Percentiles rank a stretch among this genome's conserved stretches.
These are phyloP conservation scores for Auricularia sp. DNA, from an alignment of 768 basidiomycete genomes.

Conservation along the genomic window DNA sequence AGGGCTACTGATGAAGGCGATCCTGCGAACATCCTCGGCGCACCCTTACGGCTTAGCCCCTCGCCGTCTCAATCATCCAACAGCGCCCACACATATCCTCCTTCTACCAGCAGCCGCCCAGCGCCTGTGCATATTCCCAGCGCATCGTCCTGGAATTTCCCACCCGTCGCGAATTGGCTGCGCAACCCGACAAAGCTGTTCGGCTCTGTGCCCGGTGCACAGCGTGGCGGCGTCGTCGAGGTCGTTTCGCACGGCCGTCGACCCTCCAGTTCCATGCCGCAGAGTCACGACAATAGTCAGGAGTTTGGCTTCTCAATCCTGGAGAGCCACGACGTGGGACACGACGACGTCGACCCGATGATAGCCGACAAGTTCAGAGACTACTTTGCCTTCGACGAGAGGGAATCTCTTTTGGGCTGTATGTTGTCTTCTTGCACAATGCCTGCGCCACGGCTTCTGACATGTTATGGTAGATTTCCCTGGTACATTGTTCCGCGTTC, in stretches of 20 bases:
- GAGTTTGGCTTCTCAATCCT: constrained; percentile 76
- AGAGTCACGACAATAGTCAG: not conserved
- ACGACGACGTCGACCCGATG: constrained; percentile 44
- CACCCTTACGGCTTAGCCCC: constrained; percentile 8
- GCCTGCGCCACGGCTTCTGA: constrained; percentile 11
- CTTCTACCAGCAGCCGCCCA: not conserved
- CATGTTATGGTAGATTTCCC: constrained; percentile 63
- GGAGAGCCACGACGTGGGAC: constrained; percentile 52
- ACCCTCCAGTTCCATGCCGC: not conserved
- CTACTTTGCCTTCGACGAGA: constrained; percentile 82
- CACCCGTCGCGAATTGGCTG: constrained; percentile 57
- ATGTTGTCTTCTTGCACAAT: constrained; percentile 24
- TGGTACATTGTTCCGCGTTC: constrained; percentile 77
- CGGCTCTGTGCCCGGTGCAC: not conserved
- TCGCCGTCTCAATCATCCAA: not conserved
- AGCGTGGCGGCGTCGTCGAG: not conserved
- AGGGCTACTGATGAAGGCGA: not conserved
- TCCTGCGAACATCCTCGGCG: constrained; percentile 22
- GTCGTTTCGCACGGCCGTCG: not conserved
- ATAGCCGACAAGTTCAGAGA: constrained; percentile 65
- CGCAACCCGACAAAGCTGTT: constrained; percentile 25
- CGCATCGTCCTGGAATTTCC: not conserved
- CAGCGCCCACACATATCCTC: not conserved
- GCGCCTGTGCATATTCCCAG: not conserved
- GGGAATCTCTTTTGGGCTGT: constrained; percentile 83